Evolutionary conservation across 2,329 filamentous ascomycete species (phyloP).

Genomic region (Penicillium sp.): DNA sequence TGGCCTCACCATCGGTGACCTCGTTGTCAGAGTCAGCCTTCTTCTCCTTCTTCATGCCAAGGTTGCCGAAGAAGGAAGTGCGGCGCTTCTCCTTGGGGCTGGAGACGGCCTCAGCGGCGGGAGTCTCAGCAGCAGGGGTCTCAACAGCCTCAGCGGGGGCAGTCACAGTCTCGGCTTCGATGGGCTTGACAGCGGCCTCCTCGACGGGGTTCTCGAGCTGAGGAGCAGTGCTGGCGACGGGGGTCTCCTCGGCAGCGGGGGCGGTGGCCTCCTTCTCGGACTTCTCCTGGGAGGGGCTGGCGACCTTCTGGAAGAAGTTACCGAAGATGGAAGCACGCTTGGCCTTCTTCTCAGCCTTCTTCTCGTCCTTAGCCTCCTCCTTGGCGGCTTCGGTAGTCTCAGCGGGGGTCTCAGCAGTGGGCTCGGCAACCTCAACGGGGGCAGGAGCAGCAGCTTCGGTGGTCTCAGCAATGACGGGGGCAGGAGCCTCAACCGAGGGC

Average conservation of each 20-base stretch:
- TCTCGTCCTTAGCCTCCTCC: slow-evolving; percentile 38
- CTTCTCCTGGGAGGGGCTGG: slow-evolving; percentile 47
- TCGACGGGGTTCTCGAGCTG: slow-evolving; percentile 49
- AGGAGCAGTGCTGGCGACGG: slow-evolving; percentile 50
- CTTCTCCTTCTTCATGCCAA: slow-evolving; percentile 53
- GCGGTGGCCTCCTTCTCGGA: slow-evolving; percentile 50
- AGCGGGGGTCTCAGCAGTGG: slow-evolving; percentile 35
- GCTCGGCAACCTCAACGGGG: slow-evolving; percentile 28
- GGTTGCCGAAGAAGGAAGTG: slow-evolving; percentile 55
- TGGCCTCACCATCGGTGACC: slow-evolving; percentile 46
- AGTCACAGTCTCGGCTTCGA: slow-evolving; percentile 43
- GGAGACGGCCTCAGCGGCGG: slow-evolving; percentile 32
- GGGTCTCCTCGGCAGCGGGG: slow-evolving; percentile 43
- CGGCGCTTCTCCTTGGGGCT: slow-evolving; percentile 50
- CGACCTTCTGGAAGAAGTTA: slow-evolving; percentile 70
- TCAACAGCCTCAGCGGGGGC: slow-evolving; percentile 43
- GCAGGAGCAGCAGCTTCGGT: slow-evolving; percentile 12
- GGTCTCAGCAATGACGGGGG: slow-evolving; percentile 24
- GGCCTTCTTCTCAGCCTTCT: slow-evolving; percentile 51
- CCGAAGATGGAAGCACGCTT: slow-evolving; percentile 87
- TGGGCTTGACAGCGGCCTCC: slow-evolving; percentile 37
- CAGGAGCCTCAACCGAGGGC: slow-evolving; percentile 35
- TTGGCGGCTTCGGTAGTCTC: slow-evolving; percentile 23
- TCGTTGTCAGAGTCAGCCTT: slow-evolving; percentile 50
- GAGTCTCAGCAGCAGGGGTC: slow-evolving; percentile 29